Conservation (phyloP, 116 monocot species). For the Papilionanthe hybrid region DNA sequence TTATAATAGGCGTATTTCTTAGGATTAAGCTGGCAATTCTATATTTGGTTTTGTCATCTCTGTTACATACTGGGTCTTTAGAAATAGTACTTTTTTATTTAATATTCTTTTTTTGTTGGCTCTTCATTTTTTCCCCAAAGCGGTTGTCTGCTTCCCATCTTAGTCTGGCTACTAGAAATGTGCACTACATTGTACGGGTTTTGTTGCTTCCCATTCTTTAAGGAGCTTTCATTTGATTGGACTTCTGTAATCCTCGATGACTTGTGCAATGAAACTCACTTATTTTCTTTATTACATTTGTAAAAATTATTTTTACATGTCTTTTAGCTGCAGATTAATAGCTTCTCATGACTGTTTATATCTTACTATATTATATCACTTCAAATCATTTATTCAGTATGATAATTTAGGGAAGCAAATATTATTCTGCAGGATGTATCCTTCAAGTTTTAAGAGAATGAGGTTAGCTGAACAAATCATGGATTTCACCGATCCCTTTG, state of each 20-base stretch:
- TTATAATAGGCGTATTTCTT: too few species aligned
- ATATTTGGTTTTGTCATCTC: too few species aligned
- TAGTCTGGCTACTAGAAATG: neutral
- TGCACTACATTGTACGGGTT: neutral
- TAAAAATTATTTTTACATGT: neutral
- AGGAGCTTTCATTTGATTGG: neutral
- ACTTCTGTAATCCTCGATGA: neutral
- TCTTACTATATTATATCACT: neutral
- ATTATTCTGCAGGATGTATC: slow-evolving; percentile 10
- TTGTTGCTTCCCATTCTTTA: neutral
- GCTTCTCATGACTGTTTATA: neutral
- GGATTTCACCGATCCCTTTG: slow-evolving; percentile 6
- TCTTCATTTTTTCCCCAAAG: too few species aligned
- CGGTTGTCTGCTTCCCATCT: neutral
- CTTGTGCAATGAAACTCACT: neutral
- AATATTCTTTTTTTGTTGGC: too few species aligned
- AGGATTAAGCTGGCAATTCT: too few species aligned
- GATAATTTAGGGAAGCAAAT: neutral
- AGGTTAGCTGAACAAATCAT: slow-evolving; percentile 1
- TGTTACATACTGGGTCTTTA: too few species aligned
- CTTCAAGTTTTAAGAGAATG: slow-evolving; percentile 8
- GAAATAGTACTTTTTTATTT: too few species aligned
- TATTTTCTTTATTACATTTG: neutral
- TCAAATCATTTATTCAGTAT: neutral
- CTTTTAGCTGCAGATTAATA: neutral